A percentile compares a stretch with the other conserved stretches of the same genome.
phyloP scores from a whole-genome alignment of 768 basidiomycete genomes.

The Peribolospora kevripleyi region DNA sequence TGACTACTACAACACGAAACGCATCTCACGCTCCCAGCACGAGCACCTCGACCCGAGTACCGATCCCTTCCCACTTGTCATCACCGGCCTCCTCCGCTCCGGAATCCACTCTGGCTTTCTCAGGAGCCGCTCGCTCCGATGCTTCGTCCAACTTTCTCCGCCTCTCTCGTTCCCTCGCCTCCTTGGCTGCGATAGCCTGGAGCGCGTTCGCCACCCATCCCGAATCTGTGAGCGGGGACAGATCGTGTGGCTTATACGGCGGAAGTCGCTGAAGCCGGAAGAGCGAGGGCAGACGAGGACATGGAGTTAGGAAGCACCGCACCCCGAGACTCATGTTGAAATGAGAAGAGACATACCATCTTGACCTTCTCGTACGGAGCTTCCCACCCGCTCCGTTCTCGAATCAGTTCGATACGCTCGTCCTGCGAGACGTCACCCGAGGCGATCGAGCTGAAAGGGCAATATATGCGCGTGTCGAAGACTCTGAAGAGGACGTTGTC shows the following conservation, averaged over 20 bases:
- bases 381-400: slow-evolving; percentile 76
- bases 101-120: slow-evolving; percentile 27
- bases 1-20: too few species aligned
- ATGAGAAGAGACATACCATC: slow-evolving; percentile 26
- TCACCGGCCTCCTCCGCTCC: slow-evolving; percentile 45
- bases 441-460: slow-evolving; percentile 37
- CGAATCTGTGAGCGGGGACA: slow-evolving; percentile 67
- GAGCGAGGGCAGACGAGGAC: background rate
- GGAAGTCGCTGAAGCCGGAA: slow-evolving; percentile 9
- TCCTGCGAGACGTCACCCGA: slow-evolving; percentile 24
- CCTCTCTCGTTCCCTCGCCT: slow-evolving; percentile 15
- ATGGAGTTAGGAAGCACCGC: background rate
- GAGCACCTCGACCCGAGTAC: slow-evolving; percentile 35
- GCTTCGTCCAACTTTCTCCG: too few species aligned
- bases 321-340: background rate
- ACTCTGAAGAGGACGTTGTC: slow-evolving; percentile 82
- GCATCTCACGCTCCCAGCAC: too few species aligned
- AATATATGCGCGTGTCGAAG: slow-evolving; percentile 71
- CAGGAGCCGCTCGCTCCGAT: slow-evolving; percentile 1
- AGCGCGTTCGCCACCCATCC: slow-evolving; percentile 46
- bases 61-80: slow-evolving; percentile 53
- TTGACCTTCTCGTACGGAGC: slow-evolving; percentile 62
- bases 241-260: slow-evolving; percentile 29
- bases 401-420: slow-evolving; percentile 27
- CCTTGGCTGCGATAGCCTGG: slow-evolving; percentile 28